These are phyloP conservation scores for Alternaria postmessia DNA, from an alignment of 2,329 filamentous ascomycete species.

Conservation along the genomic window DNA sequence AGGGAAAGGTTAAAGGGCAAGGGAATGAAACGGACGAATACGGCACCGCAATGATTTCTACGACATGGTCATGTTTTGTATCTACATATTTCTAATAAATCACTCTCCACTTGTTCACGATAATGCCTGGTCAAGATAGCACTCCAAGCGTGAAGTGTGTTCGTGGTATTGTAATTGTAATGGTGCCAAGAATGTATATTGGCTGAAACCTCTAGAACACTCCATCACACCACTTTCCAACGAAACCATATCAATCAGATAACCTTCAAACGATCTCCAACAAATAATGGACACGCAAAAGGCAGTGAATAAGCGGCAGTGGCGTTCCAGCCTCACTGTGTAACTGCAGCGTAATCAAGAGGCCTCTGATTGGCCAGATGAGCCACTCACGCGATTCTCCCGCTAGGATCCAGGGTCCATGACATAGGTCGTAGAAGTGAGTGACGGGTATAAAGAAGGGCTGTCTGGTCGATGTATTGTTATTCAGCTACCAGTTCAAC, in stretches of 20 bases:
- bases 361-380: constrained; percentile 37
- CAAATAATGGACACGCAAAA: constrained; percentile 32
- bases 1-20: constrained; percentile 19
- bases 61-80: constrained; percentile 9
- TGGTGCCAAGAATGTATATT: neutral
- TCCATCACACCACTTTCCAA: neutral
- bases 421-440: constrained; percentile 19
- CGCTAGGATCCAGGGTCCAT: constrained; percentile 26
- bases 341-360: constrained; percentile 39
- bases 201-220: neutral
- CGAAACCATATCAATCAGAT: constrained; percentile 19
- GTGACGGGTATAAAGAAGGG: constrained; percentile 32
- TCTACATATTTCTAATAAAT: constrained; percentile 16
- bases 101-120: constrained; percentile 16
- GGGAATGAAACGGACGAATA: constrained; percentile 18
- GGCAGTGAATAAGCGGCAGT: constrained; percentile 33
- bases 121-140: neutral
- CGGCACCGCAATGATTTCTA: constrained; percentile 11
- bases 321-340: constrained; percentile 28
- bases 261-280: constrained; percentile 13
- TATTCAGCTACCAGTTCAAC: constrained; percentile 4
- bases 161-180: neutral
- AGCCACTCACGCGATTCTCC: constrained; percentile 31
- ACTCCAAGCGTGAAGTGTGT: neutral
- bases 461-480: constrained; percentile 1